phyloP scores from a whole-genome alignment of 2,329 filamentous ascomycete genomes.

The Mollisiaceae sp. region DNA sequence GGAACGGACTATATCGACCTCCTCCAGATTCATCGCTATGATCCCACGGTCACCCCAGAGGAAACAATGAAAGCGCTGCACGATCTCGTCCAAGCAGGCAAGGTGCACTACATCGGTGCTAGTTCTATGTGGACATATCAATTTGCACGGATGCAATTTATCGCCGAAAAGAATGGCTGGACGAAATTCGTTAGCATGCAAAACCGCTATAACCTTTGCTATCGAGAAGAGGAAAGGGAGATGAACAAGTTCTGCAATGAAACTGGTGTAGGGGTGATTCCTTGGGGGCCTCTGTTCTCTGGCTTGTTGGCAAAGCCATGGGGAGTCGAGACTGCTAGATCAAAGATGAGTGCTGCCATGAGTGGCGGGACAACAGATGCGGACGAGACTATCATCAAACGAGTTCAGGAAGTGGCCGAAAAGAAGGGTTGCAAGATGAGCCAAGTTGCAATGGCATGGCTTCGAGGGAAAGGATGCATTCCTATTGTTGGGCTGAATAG shows the following conservation, averaged over 20 bases:
- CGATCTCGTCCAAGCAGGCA: conserved; percentile 61
- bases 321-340: neutral
- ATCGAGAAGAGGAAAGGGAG: conserved; percentile 61
- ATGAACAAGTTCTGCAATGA: conserved; percentile 50
- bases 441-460: conserved; percentile 61
- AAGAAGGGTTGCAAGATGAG: conserved; percentile 62
- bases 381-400: conserved; percentile 56
- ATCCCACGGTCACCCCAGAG: conserved; percentile 54
- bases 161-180: conserved; percentile 58
- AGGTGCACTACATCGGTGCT: conserved; percentile 61
- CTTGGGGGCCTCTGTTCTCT: conserved; percentile 10
- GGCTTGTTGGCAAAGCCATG: conserved; percentile 1
- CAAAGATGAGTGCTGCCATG: neutral
- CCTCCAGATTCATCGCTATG: conserved; percentile 65
- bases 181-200: conserved; percentile 64
- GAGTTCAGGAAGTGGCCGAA: conserved; percentile 59
- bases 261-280: conserved; percentile 50
- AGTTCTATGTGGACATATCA: conserved; percentile 55
- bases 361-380: conserved; percentile 40
- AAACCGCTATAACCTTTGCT: conserved; percentile 58
- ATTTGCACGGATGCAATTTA: conserved; percentile 55
- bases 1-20: conserved; percentile 63
- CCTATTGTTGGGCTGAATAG: conserved; percentile 58
- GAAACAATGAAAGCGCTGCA: conserved; percentile 69
- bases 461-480: conserved; percentile 47